Conservation (phyloP, 257 asterid species). For the Leonotis leonurus region DNA sequence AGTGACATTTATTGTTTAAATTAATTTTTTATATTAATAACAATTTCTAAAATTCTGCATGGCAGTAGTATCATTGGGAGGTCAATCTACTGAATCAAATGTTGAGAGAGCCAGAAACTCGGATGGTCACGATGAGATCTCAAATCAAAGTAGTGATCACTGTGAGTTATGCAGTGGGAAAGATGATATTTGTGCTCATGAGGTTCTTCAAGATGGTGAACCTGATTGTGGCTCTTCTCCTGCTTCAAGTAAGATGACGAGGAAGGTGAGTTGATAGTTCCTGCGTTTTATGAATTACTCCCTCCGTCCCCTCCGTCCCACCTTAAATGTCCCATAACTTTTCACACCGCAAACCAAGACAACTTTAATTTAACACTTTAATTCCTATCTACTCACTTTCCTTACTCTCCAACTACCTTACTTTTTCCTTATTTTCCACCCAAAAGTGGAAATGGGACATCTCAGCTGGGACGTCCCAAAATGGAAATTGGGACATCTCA, state of each 20-base stretch:
- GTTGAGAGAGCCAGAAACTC: constrained; percentile 23
- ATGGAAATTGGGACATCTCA: too few relatives aligned
- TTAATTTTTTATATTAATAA: not conserved
- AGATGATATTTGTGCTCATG: constrained; percentile 59
- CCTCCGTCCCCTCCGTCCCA: too few relatives aligned
- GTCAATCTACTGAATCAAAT: constrained; percentile 21
- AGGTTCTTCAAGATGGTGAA: constrained; percentile 60
- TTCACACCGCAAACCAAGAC: too few relatives aligned
- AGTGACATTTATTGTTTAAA: not conserved
- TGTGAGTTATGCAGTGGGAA: constrained; percentile 49
- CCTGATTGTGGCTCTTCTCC: constrained; percentile 29
- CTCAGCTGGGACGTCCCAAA: too few relatives aligned
- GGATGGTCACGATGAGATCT: constrained; percentile 15
- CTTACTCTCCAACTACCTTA: too few relatives aligned
- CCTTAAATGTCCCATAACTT: too few relatives aligned
- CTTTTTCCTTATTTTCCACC: too few relatives aligned
- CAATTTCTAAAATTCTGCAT: not conserved
- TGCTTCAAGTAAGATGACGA: constrained; percentile 43
- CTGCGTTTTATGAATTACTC: not conserved
- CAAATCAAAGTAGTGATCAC: constrained; percentile 31
- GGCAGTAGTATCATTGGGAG: constrained; percentile 31
- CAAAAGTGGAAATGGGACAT: too few relatives aligned
- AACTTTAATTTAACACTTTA: too few relatives aligned
- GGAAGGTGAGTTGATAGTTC: constrained; percentile 43
- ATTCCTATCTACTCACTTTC: too few relatives aligned